These are phyloP conservation scores for Allomyces macrogynus DNA, from an alignment of 192 early-diverging fungal species.

Conservation along the genomic window DNA sequence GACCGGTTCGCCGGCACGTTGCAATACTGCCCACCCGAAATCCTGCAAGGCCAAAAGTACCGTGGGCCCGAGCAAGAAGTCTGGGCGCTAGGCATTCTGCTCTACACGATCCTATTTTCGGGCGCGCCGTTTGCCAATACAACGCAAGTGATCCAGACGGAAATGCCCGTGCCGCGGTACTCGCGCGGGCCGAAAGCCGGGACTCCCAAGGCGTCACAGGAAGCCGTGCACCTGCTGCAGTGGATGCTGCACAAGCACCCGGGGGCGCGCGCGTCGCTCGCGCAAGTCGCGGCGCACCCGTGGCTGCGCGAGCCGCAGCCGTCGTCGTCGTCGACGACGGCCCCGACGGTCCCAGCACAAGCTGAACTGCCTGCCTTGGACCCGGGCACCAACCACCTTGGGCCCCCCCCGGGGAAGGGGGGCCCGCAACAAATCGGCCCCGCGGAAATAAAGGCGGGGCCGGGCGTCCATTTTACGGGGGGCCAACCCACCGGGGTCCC, in stretches of 20 bases:
- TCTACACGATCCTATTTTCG: constrained; percentile 39
- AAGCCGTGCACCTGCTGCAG: constrained; percentile 33
- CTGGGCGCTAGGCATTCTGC: constrained; percentile 47
- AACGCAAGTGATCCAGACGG: constrained; percentile 24
- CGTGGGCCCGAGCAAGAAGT: constrained; percentile 39
- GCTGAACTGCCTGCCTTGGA: no score
- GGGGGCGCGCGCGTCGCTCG: constrained; percentile 31
- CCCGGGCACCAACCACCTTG: no score
- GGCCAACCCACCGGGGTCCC: no score
- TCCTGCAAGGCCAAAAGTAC: constrained; percentile 29
- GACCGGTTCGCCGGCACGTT: constrained; percentile 41
- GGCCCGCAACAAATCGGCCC: no score
- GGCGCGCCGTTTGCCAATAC: constrained; percentile 39
- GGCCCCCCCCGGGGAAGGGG: no score
- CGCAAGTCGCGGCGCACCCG: constrained; percentile 34
- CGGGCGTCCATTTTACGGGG: no score
- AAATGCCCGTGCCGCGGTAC: constrained; percentile 20
- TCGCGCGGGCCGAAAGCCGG: background rate
- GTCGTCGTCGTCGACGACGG: no score
- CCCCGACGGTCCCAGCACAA: no score
- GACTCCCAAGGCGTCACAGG: constrained; percentile 10
- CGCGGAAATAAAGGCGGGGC: no score
- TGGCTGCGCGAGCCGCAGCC: constrained; percentile 18
- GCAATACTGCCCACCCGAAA: constrained; percentile 46
- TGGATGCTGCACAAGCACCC: constrained; percentile 44